A percentile compares a stretch with the other conserved stretches of the same genome.
phyloP scores from a whole-genome alignment of 108 stramenopile genomes.

The Fragilariopsis cylindrus region DNA sequence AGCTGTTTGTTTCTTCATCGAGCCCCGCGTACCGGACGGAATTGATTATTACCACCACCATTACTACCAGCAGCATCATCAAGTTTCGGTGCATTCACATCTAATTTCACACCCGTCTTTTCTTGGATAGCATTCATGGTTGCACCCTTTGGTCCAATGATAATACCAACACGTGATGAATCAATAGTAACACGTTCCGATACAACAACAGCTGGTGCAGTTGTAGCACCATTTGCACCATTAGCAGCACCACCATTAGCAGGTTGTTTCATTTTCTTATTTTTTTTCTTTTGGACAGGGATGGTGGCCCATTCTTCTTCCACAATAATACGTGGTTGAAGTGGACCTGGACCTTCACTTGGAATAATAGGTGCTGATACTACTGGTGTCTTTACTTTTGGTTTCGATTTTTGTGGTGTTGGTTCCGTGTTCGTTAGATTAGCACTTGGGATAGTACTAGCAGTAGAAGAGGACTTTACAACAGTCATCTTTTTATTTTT shows the following conservation, averaged over 20 bases:
- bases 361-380: background rate
- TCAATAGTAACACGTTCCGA: slow-evolving; percentile 13
- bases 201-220: background rate
- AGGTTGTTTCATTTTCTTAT: slow-evolving; percentile 7
- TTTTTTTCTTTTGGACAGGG: slow-evolving; percentile 17
- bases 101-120: slow-evolving; percentile 14
- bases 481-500: slow-evolving; percentile 8
- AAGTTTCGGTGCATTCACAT: slow-evolving; percentile 11
- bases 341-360: background rate
- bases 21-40: background rate
- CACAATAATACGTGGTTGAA: slow-evolving; percentile 3
- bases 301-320: slow-evolving; percentile 20
- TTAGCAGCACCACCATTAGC: background rate
- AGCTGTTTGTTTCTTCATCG: background rate
- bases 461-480: background rate
- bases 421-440: too few relatives aligned
- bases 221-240: background rate
- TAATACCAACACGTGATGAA: slow-evolving; percentile 20
- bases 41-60: background rate
- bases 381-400: background rate
- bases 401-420: too few relatives aligned
- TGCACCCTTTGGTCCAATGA: slow-evolving; percentile 28
- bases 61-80: background rate
- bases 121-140: slow-evolving; percentile 18
- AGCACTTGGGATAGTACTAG: background rate